Conservation (phyloP, 2,329 filamentous ascomycete genomes). For the Ascochyta rabiei region DNA sequence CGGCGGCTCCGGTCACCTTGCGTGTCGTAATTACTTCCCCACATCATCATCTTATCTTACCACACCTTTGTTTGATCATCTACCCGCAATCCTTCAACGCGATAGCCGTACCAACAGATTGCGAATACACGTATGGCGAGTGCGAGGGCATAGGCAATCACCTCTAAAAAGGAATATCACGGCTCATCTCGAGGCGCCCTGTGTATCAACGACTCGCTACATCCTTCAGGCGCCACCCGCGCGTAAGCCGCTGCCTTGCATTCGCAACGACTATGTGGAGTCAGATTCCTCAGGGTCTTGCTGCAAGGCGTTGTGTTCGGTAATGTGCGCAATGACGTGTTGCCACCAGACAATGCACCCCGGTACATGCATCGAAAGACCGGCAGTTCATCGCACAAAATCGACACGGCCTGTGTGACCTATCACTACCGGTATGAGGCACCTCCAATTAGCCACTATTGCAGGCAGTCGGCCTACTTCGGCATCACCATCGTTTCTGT, state of each 20-base stretch:
- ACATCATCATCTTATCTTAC: constrained; percentile 2
- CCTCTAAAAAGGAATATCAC: neutral
- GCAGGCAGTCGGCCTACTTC: neutral
- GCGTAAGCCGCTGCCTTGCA: neutral
- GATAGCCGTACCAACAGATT: neutral
- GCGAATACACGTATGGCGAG: neutral
- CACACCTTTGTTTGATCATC: constrained; percentile 6
- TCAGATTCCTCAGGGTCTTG: neutral
- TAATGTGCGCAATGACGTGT: constrained; percentile 1
- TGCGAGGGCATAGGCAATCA: neutral
- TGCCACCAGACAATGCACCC: constrained; percentile 1
- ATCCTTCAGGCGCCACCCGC: neutral
- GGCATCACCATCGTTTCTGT: neutral
- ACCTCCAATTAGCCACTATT: neutral
- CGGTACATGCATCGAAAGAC: neutral
- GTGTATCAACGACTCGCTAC: neutral
- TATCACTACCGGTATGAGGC: neutral
- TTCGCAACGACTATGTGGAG: neutral
- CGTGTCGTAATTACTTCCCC: neutral
- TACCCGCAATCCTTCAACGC: neutral
- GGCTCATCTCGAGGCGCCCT: neutral
- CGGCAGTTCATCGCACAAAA: neutral
- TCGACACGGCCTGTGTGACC: neutral
- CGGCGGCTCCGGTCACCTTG: neutral
- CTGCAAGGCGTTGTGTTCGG: neutral